Conservation (phyloP, 805 yeast species). For the Phaffomyces antillensis region DNA sequence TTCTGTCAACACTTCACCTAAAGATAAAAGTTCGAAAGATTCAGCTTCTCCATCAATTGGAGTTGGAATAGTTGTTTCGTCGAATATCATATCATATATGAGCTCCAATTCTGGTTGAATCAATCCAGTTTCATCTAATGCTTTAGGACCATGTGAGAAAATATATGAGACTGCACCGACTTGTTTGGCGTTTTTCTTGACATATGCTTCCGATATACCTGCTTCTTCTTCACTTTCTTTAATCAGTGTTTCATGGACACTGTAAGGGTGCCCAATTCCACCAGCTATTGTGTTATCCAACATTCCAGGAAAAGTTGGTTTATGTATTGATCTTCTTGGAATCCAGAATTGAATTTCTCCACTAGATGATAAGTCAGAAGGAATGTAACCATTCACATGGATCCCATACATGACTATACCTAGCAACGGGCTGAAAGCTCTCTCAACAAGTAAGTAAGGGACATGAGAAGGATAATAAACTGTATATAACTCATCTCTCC, state of each 20-base stretch:
- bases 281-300: slow-evolving; percentile 95
- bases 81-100: slow-evolving; percentile 60
- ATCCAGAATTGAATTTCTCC: slow-evolving; percentile 63
- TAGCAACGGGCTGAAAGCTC: slow-evolving; percentile 72
- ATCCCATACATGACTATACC: slow-evolving; percentile 91
- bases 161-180: slow-evolving; percentile 70
- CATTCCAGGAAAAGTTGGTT: slow-evolving; percentile 86
- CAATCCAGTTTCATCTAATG: slow-evolving; percentile 40
- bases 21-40: slow-evolving; percentile 55
- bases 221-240: slow-evolving; percentile 94
- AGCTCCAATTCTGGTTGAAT: slow-evolving; percentile 88
- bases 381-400: slow-evolving; percentile 76
- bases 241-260: slow-evolving; percentile 64
- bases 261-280: slow-evolving; percentile 79
- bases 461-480: slow-evolving; percentile 48
- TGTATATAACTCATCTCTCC: slow-evolving; percentile 83
- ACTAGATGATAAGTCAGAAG: slow-evolving; percentile 31
- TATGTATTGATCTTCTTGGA: slow-evolving; percentile 69
- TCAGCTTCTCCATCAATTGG: slow-evolving; percentile 75
- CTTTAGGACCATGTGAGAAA: slow-evolving; percentile 31
- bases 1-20: slow-evolving; percentile 48
- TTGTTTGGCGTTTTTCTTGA: slow-evolving; percentile 35
- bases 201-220: slow-evolving; percentile 51
- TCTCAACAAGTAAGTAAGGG: slow-evolving; percentile 67
- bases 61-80: slow-evolving; percentile 38